Base-by-base conservation (phyloP, 441 rosid species). In the Arabidopsis hybrid region DNA sequence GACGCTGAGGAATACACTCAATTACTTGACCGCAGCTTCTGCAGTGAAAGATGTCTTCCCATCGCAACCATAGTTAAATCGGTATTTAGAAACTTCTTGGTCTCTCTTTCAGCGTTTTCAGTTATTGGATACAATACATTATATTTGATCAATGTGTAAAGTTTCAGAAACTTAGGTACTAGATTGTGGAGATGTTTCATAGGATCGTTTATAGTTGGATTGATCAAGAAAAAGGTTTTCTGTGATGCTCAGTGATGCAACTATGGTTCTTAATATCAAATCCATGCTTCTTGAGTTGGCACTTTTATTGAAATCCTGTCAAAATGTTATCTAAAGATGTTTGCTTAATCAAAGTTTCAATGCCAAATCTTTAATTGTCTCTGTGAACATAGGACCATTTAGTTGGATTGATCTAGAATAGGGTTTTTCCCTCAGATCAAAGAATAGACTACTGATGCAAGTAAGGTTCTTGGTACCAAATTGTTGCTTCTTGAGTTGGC, bases 21-120 rank as follows among this genome's bases (percentile, higher is more conserved):
- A 91, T 77, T 94, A 94, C 82, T 82, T 91, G 82, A 81, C 87
- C 1, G 97, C 98, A 1, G 96, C 96, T 8, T 86, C 96, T 7
- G 98, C 97, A 1, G 96, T 94, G n/a, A 94, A 94, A 85, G 97
- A 90, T 52, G 97, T 88, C 53, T 91, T 94, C 76, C 95, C 98
- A 0, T 91, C 98, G 6, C 66, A 61, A 13, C 11, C 72, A 34
- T 83, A 74, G 60, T 8, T 73, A 6, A 4, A n/a, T 9, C 2
- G 77, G 65, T 62, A 53, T 35, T 17, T 17, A 13, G 31, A 26
- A 21, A 26, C 3, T 6, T 34, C 70, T 65, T 65, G 18, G 26
- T 56, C 49, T 73, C 14, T 43, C 65, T 65, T 46, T 38, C 7
- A 59, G 14, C n/a, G 21, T 40, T 39, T 32, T 52, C 34, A 51